Conservation (phyloP, 805 yeast species). For the Wickerhamiella alocasiicola region DNA sequence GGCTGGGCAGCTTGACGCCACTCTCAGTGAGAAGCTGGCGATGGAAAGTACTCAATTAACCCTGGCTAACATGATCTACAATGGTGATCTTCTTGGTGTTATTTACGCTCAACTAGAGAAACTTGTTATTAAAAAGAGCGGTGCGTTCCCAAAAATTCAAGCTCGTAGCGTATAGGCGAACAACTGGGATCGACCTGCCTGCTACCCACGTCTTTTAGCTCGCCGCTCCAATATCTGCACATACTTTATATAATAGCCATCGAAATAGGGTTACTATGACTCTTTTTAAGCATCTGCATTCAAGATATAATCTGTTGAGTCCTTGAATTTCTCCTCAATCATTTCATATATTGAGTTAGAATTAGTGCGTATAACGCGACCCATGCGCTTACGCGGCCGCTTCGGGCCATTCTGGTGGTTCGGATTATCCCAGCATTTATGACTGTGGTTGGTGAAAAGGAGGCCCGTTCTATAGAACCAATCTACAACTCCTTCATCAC, state of each 20-base stretch:
- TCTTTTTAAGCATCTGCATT: too few species aligned
- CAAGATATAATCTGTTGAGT: slow-evolving; percentile 64
- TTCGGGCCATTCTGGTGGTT: slow-evolving; percentile 31
- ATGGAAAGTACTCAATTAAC: slow-evolving; percentile 16
- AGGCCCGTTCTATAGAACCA: slow-evolving; percentile 85
- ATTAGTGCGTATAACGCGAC: slow-evolving; percentile 69
- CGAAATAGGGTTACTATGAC: too few species aligned
- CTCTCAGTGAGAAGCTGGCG: not conserved
- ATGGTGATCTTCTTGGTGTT: slow-evolving; percentile 20
- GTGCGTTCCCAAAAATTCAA: slow-evolving; percentile 19
- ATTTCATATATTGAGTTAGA: slow-evolving; percentile 63
- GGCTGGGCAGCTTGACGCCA: slow-evolving; percentile 2
- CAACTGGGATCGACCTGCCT: not conserved
- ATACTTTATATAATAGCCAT: not conserved
- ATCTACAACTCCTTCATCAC: slow-evolving; percentile 81
- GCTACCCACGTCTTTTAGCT: not conserved
- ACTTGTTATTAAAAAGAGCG: slow-evolving; percentile 17
- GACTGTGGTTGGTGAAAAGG: slow-evolving; percentile 60
- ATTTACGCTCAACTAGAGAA: slow-evolving; percentile 16
- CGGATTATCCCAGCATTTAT: slow-evolving; percentile 66
- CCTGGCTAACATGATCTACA: slow-evolving; percentile 15
- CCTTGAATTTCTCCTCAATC: slow-evolving; percentile 70
- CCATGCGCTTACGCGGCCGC: slow-evolving; percentile 80
- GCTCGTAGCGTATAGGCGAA: too few species aligned
- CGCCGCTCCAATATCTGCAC: too few species aligned